phyloP scores from a whole-genome alignment of 1,139 yeast genomes.

The Yamadazyma siamensis region DNA sequence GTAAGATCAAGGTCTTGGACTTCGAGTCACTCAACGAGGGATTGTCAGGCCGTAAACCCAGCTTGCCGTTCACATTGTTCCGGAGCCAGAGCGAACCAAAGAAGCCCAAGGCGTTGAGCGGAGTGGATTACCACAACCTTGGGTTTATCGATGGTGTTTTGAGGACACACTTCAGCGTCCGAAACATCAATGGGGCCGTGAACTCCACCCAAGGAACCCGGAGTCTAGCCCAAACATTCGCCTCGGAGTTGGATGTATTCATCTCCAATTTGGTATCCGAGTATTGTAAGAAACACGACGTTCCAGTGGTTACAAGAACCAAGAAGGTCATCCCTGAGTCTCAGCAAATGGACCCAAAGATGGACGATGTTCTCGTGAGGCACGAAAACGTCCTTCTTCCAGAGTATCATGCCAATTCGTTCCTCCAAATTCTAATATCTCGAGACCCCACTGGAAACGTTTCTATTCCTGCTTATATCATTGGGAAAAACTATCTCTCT shows the following conservation, averaged over 20 bases:
- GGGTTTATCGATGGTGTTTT: slow-evolving; percentile 30
- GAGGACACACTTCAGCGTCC: slow-evolving; percentile 27
- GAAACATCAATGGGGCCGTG: slow-evolving; percentile 33
- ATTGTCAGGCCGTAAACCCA: slow-evolving; percentile 25
- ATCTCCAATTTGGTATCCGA: slow-evolving; percentile 22
- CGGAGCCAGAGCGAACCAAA: slow-evolving; percentile 3
- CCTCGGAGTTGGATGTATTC: slow-evolving; percentile 25
- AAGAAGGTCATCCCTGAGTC: slow-evolving; percentile 9
- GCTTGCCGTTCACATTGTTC: slow-evolving; percentile 30
- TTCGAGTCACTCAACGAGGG: slow-evolving; percentile 22
- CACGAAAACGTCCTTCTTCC: slow-evolving; percentile 40
- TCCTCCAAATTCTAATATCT: slow-evolving; percentile 33
- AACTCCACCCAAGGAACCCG: slow-evolving; percentile 3
- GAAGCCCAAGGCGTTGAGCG: slow-evolving; percentile 8
- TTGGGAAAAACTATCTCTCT: slow-evolving; percentile 30
- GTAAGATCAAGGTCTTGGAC: slow-evolving; percentile 18
- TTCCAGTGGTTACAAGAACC: slow-evolving; percentile 28
- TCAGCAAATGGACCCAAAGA: slow-evolving; percentile 10
- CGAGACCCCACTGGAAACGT: slow-evolving; percentile 34
- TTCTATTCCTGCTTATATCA: slow-evolving; percentile 30
- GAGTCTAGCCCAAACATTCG: slow-evolving; percentile 17
- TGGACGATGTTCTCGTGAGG: slow-evolving; percentile 29
- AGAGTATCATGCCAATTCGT: slow-evolving; percentile 30
- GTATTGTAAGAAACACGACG: slow-evolving; percentile 20
- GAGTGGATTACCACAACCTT: slow-evolving; percentile 32